phyloP scores from a whole-genome alignment of 1,284 basidiomycete genomes.

The Cutaneotrichosporon curvatum region DNA sequence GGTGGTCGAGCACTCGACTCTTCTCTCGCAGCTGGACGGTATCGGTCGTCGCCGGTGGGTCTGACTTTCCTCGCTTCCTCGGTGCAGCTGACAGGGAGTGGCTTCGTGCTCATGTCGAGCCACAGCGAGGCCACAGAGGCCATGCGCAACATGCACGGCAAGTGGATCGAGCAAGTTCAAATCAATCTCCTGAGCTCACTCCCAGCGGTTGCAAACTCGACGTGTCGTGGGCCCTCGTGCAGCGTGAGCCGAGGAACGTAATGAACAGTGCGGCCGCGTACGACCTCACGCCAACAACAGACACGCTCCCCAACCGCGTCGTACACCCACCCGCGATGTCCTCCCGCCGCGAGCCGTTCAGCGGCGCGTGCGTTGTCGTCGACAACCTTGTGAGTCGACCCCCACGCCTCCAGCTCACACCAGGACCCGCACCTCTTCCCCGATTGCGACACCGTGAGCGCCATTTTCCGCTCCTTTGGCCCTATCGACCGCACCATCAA shows the following conservation, averaged over 20 bases:
- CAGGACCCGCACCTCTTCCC: conserved; percentile 35
- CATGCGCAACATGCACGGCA: conserved; percentile 34
- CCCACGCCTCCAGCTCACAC: conserved; percentile 2
- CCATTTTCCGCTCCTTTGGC: conserved; percentile 35
- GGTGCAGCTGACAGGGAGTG: too few relatives aligned
- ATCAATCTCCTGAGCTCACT: conserved; percentile 5
- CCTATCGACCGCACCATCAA: conserved; percentile 26
- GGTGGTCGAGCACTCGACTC: conserved; percentile 37
- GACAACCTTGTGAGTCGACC: conserved; percentile 35
- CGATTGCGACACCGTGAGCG: conserved; percentile 21
- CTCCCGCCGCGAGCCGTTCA: conserved; percentile 15
- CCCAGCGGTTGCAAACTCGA: conserved; percentile 37
- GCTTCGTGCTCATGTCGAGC: conserved; percentile 39
- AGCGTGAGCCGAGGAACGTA: conserved; percentile 32
- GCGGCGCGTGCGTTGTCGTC: conserved; percentile 29
- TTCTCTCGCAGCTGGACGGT: conserved; percentile 40
- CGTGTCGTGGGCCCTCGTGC: conserved; percentile 43
- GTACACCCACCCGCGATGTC: conserved; percentile 35
- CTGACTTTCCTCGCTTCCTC: too few relatives aligned
- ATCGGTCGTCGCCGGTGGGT: conserved; percentile 31
- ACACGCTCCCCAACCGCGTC: conserved; percentile 34
- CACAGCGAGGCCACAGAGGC: conserved; percentile 32
- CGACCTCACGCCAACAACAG: conserved; percentile 5
- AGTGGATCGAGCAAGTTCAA: conserved; percentile 29
- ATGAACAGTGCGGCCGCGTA: conserved; percentile 17